These are phyloP conservation scores for Ogataea chonburiensis DNA, from an alignment of 805 yeast genomes.

Conservation along the genomic window DNA sequence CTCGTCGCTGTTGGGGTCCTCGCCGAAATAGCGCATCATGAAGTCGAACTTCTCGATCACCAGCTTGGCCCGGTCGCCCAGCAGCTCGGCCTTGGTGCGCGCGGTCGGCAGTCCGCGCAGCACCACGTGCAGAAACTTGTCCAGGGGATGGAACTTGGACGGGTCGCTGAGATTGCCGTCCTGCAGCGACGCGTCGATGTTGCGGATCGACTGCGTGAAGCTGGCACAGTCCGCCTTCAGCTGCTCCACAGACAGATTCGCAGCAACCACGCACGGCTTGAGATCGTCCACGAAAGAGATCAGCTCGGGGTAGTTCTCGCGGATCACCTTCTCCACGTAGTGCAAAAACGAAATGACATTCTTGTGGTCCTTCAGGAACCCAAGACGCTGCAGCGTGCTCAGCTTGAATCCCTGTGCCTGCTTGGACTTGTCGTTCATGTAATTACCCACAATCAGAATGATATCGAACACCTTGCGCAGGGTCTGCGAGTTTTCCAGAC, in stretches of 20 bases:
- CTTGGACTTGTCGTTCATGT: conserved; percentile 90
- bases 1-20: conserved; percentile 65
- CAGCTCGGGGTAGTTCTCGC: conserved; percentile 79
- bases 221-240: conserved; percentile 69
- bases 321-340: conserved; percentile 85
- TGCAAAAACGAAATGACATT: conserved; percentile 88
- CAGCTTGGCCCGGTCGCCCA: conserved; percentile 61
- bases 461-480: conserved; percentile 75
- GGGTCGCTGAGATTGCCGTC: conserved; percentile 86
- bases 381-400: conserved; percentile 84
- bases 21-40: conserved; percentile 87
- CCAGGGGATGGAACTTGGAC: conserved; percentile 77
- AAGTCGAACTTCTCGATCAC: conserved; percentile 65
- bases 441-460: conserved; percentile 89
- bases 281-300: conserved; percentile 75
- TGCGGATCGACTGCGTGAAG: conserved; percentile 58
- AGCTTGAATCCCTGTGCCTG: conserved; percentile 92
- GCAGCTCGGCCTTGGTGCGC: conserved; percentile 59
- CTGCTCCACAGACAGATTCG: conserved; percentile 81
- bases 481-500: conserved; percentile 62
- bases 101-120: conserved; percentile 73
- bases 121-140: conserved; percentile 61
- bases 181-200: conserved; percentile 70
- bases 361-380: conserved; percentile 84
- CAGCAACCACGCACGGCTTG: conserved; percentile 53